Base-by-base conservation (phyloP, 2,329 filamentous ascomycete genomes). In the Dothistroma pini region DNA sequence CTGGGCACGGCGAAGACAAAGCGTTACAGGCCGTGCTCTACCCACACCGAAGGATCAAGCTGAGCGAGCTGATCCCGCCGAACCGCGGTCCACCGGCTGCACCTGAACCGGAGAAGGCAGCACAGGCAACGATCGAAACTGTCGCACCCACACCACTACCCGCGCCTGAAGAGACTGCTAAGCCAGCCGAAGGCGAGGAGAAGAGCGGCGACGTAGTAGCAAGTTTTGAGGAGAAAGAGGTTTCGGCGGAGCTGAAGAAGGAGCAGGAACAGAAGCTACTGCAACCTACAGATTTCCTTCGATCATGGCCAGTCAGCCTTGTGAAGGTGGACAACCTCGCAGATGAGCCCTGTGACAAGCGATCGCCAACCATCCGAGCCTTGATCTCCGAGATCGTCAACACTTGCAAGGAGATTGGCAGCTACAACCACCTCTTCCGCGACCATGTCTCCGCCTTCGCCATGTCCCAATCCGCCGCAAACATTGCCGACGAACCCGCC, bases 351-450 rank as follows among this genome's bases (percentile, higher is more conserved):
- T 90, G 90, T 74, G 95, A 97, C 75, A 89, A 91, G 72, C 96
- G 93, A 77, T 95, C 89, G 71, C 88, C 89, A 19, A 87, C 95
- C 35, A 92, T 97, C 62, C 88, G 91, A 58, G 95, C 95, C 12
- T 87, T 99, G 51, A 95, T 93, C 54, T 96, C 93, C 71, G 96
- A 99, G 78, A 97, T 99, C 63, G 92, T 99, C 74, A 97, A 97
- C 74, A 95, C 96, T 0, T 97, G 97, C 82, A 97, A 97, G 78
- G 93, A 97, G 75, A 91, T 99, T 57, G 93, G 93, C 10, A 89
- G 87, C 50, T 86, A 97, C 77, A 99, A 97, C 78, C 91, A 90
- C 62, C 83, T 99, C 21, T 99, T 99, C 82, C 86, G 93, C 60
- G 95, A 99, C 72, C 95, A 99, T 73, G 96, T 99, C 58, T 96